Percentiles rank a stretch among this genome's conserved stretches.
Evolutionary conservation across 495 filamentous ascomycete genomes (phyloP).

Genomic region (Saxophila tyrrhenica): DNA sequence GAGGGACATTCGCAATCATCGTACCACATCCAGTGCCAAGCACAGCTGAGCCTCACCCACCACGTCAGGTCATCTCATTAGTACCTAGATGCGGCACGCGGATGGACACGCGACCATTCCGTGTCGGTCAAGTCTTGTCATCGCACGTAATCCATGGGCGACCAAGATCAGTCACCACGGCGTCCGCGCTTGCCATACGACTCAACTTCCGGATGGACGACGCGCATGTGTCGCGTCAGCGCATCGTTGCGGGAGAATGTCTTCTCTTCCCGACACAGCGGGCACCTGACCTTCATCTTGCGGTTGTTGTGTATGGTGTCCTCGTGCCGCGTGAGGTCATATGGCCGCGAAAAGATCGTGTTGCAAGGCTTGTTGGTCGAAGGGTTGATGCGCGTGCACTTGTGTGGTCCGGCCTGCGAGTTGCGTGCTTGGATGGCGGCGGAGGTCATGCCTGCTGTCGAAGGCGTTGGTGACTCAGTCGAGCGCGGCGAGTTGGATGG

Average conservation of each 20-base stretch:
- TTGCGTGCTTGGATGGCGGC: conserved; percentile 47
- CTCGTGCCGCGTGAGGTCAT: conserved; percentile 94
- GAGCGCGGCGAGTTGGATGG: conserved; percentile 19
- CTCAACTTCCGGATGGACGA: conserved; percentile 77
- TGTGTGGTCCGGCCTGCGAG: conserved; percentile 79
- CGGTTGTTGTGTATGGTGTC: conserved; percentile 93
- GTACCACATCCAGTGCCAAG: no score
- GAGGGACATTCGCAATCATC: no score
- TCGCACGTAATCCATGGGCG: neutral
- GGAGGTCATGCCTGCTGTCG: conserved; percentile 36
- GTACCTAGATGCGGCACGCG: neutral
- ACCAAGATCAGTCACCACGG: conserved; percentile 18
- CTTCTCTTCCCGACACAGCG: conserved; percentile 93
- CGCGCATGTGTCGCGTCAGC: conserved; percentile 81
- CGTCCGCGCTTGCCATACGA: conserved; percentile 53
- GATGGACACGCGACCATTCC: neutral
- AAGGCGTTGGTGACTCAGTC: conserved; percentile 30
- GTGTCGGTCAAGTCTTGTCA: neutral
- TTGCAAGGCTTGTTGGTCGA: conserved; percentile 95
- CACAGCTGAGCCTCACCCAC: neutral
- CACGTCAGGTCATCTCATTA: neutral
- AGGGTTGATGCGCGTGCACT: conserved; percentile 85
- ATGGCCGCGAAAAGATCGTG: conserved; percentile 90
- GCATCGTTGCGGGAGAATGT: conserved; percentile 89
- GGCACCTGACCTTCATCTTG: conserved; percentile 92